A percentile compares a stretch with the other conserved stretches of the same genome.
Conservation (phyloP, 1,139 yeast species). For the Protomyces inundatus region DNA sequence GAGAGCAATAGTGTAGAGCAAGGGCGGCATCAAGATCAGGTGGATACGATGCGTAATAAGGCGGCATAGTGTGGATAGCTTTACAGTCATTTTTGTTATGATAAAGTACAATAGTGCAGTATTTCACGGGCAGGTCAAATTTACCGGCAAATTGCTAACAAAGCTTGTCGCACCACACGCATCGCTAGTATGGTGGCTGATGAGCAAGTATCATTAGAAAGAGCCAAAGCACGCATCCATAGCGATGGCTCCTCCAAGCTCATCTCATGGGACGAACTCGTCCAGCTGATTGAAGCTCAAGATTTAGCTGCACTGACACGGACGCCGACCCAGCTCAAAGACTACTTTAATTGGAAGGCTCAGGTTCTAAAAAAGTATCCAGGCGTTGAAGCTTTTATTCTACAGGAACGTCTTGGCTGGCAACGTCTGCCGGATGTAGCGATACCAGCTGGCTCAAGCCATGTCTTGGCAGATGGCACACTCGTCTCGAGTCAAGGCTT, state of each 20-base stretch:
- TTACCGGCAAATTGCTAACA: no score
- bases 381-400: conserved; percentile 37
- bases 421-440: not conserved
- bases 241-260: conserved; percentile 1
- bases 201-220: not conserved
- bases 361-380: conserved; percentile 34
- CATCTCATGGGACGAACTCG: conserved; percentile 8
- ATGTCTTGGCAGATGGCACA: not conserved
- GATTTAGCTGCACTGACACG: conserved; percentile 36
- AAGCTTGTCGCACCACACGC: no score
- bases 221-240: conserved; percentile 10
- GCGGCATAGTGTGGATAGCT: not conserved
- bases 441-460: not conserved
- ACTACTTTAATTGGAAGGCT: conserved; percentile 38
- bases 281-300: not conserved
- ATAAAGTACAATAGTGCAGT: not conserved
- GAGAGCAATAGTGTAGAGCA: conserved; percentile 27
- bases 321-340: conserved; percentile 38
- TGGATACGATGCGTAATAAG: not conserved
- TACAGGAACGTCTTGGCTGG: conserved; percentile 38
- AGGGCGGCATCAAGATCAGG: conserved; percentile 11
- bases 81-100: not conserved
- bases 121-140: no score
- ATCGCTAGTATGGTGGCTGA: not conserved
- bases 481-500: not conserved